Base-by-base conservation (phyloP, 2,329 filamentous ascomycete species). In the Xylariales sp. region DNA sequence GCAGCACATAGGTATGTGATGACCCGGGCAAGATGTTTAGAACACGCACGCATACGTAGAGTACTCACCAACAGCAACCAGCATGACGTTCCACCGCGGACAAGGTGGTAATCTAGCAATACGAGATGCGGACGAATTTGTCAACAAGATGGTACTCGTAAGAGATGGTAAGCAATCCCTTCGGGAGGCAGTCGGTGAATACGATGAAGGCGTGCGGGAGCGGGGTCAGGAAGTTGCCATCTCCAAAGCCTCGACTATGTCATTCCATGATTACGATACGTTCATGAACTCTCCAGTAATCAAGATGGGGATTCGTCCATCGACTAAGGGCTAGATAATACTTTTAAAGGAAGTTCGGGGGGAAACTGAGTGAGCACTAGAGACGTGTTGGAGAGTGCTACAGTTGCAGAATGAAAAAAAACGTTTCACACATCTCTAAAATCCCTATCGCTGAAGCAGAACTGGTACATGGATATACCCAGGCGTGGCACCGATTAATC, bases 211-310 rank as follows among this genome's bases (percentile, higher is more conserved):
- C 7, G 40, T 43, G n/a, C 17, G 43, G 27, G 38, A 28, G 10
- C 28, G 40, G 15, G 43, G 43, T 12, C 23, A 44, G 15, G 43
- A 45, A 24, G 43, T 45, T 17, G 40, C 36, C 19, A 39, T 43
- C 14, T 43, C 40, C 12, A 43, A 31, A 30, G 20, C 20, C 18
- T 37, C 42, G 23, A 40, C 40, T 3, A 37, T 24, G 11, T 40
- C 43, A 14, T 40, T 45, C 25, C 43, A 45, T 19, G 40, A 45
- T 17, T 45, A 40, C 30, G 40, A 40, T 15, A 45, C 42, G 14
- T 40, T 45, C 37, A 20, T 40, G 13, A 40, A 45, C 13, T 42
- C 39, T 32, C 43, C 43, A 3, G 37, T 42, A 5, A 33, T 45
- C 33, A 40, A 34, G 37, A 42, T 40, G 40, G 42, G 42, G 5